phyloP scores from a whole-genome alignment of 306 rosid genomes.

The Senna siamea region DNA sequence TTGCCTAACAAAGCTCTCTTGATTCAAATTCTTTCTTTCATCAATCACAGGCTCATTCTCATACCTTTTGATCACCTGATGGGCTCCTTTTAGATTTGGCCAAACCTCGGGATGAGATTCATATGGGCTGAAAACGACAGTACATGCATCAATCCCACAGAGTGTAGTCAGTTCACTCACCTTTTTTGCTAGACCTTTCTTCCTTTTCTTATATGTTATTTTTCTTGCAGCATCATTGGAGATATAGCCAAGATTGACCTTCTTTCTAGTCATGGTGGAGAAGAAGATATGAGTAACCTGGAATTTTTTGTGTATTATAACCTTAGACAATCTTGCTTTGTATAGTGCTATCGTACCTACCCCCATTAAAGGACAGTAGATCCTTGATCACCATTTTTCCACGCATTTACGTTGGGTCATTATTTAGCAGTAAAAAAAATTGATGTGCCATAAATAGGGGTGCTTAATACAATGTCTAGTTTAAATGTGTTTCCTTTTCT shows the following conservation, averaged over 20 bases:
- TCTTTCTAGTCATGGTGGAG: conserved; percentile 56
- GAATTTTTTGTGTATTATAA: neutral
- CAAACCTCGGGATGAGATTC: conserved; percentile 52
- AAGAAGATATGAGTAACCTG: neutral
- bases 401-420: neutral
- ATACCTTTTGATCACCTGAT: conserved; percentile 20
- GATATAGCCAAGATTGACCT: conserved; percentile 55
- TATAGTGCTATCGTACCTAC: neutral
- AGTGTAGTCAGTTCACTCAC: conserved; percentile 58
- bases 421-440: conserved; percentile 1
- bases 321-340: neutral
- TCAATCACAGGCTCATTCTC: neutral
- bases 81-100: conserved; percentile 46
- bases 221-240: conserved; percentile 52
- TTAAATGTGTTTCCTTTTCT: conserved; percentile 15
- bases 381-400: neutral
- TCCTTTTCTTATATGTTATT: conserved; percentile 64
- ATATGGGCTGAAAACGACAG: conserved; percentile 54
- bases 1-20: conserved; percentile 36
- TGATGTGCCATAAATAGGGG: neutral
- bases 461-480: conserved; percentile 3
- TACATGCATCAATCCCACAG: conserved; percentile 63
- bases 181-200: conserved; percentile 66
- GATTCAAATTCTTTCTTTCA: conserved; percentile 40
- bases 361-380: neutral